Evolutionary conservation across 1,284 basidiomycete species (phyloP).

Genomic region (Ustilago vetiveriae): DNA sequence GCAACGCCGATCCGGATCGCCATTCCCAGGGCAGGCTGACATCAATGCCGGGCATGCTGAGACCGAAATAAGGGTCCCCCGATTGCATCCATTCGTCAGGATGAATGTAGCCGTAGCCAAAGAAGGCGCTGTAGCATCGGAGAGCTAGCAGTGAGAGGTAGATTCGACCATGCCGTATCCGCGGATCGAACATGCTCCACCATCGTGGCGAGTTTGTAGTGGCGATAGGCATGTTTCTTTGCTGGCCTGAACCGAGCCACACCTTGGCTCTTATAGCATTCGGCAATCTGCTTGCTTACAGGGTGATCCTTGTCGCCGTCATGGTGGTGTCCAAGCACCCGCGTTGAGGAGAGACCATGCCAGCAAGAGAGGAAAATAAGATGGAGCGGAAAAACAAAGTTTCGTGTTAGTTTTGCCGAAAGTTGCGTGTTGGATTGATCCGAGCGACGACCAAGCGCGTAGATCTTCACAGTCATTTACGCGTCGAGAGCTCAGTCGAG

Average conservation of each 20-base stretch:
- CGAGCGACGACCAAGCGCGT: neutral
- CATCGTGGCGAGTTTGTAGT: neutral
- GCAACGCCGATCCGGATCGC: constrained; percentile 20
- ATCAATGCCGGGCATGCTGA: neutral
- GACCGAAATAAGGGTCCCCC: constrained; percentile 57
- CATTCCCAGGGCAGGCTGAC: constrained; percentile 33
- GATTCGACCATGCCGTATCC: constrained; percentile 9
- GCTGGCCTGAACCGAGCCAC: neutral
- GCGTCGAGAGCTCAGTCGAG: constrained; percentile 15
- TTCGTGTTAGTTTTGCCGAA: too few relatives aligned
- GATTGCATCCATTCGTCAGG: constrained; percentile 68
- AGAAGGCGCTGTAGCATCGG: constrained; percentile 54
- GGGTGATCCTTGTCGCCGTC: too few relatives aligned
- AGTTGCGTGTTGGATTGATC: neutral
- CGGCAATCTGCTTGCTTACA: too few relatives aligned
- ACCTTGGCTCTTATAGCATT: too few relatives aligned
- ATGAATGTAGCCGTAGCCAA: constrained; percentile 62
- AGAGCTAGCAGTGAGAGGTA: constrained; percentile 53
- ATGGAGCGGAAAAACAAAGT: too few relatives aligned
- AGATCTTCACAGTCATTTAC: constrained; percentile 24
- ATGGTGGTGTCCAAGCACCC: too few relatives aligned
- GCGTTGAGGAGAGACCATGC: too few relatives aligned
- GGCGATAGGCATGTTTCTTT: neutral
- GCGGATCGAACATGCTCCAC: constrained; percentile 15
- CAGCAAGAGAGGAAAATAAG: too few relatives aligned